A percentile compares a stretch with the other conserved stretches of the same genome.
Conservation (phyloP, 73 alveolate species). For the Paramecium sexaurelia region DNA sequence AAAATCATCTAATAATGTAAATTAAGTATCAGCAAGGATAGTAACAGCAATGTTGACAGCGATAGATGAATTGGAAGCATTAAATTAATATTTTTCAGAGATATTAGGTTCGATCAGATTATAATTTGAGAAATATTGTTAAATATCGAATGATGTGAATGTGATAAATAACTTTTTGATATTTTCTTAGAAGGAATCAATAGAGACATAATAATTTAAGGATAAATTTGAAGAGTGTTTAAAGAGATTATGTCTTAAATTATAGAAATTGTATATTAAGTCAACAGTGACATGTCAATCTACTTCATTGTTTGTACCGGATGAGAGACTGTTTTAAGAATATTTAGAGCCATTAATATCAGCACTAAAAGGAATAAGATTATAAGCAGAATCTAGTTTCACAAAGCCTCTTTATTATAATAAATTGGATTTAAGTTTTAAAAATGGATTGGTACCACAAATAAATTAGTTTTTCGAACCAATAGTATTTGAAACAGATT, state of each 20-base stretch:
- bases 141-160: neutral
- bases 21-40: neutral
- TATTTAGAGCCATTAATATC: neutral
- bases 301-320: neutral
- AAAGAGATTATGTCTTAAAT: neutral
- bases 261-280: neutral
- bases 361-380: neutral
- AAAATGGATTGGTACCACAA: neutral
- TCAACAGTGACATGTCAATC: neutral
- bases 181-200: neutral
- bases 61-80: neutral
- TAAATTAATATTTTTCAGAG: neutral
- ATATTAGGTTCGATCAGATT: neutral
- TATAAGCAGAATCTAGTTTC: neutral
- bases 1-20: neutral
- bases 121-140: conserved; percentile 2
- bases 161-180: neutral
- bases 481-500: neutral
- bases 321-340: neutral
- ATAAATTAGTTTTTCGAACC: neutral
- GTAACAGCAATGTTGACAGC: neutral
- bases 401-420: neutral
- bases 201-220: neutral
- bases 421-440: neutral
- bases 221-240: neutral